A percentile compares a stretch with the other conserved stretches of the same genome.
Conservation (phyloP, 2,329 filamentous ascomycete genomes). For the Botrytis fragariae region DNA sequence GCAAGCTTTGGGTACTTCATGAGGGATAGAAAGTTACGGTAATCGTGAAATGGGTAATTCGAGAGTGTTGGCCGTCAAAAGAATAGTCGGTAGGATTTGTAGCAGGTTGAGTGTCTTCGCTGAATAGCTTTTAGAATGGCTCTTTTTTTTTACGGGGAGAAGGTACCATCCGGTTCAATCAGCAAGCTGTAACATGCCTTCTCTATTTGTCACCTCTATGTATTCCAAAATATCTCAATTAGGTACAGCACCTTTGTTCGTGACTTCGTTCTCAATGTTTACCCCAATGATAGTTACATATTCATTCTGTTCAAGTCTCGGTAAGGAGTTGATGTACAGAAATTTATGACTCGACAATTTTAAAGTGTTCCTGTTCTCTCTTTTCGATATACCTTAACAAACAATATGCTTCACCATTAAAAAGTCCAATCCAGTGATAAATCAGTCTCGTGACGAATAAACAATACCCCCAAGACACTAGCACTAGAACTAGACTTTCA, state of each 20-base stretch:
- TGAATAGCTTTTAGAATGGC: background rate
- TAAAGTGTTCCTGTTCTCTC: too few species aligned
- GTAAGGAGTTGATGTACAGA: too few species aligned
- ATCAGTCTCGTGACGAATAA: background rate
- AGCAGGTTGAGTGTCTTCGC: too few species aligned
- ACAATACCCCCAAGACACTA: background rate
- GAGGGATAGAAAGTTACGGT: background rate
- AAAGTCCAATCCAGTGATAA: background rate
- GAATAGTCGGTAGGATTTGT: background rate
- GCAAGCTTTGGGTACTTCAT: background rate
- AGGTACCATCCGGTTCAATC: background rate
- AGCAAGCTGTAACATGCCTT: background rate
- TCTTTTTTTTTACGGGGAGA: background rate
- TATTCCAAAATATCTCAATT: background rate
- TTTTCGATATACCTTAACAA: background rate
- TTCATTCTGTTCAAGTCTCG: background rate
- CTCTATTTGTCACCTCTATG: background rate
- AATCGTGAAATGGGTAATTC: background rate
- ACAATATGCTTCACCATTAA: background rate
- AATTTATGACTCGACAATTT: background rate
- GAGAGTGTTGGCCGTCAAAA: background rate
- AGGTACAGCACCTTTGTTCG: background rate
- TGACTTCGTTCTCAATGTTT: too few species aligned
- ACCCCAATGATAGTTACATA: background rate
- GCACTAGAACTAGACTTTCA: background rate